Percentiles rank a stretch among this genome's conserved stretches.
Evolutionary conservation across 2,329 filamentous ascomycete species (phyloP).

Genomic region (Aspergillus phoenicis): DNA sequence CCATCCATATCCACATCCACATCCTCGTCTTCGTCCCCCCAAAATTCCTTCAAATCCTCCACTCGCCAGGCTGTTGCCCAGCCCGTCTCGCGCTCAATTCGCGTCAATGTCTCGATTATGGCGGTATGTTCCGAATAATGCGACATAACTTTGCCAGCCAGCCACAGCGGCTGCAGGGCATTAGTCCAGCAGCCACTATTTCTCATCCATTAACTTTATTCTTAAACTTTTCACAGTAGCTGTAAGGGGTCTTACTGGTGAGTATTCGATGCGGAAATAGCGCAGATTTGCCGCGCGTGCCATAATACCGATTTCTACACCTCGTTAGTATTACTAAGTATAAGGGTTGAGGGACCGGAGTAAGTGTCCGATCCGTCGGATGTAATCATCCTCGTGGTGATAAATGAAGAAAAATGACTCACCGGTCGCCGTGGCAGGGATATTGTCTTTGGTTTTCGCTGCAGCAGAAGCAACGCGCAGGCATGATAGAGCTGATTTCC

Average conservation of each 20-base stretch:
- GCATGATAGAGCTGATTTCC: slow-evolving; percentile 41
- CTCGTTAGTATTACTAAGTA: too few relatives aligned
- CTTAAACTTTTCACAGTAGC: background rate
- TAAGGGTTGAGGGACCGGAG: too few relatives aligned
- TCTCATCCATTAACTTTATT: background rate
- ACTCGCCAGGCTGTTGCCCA: slow-evolving; percentile 58
- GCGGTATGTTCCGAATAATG: slow-evolving; percentile 47
- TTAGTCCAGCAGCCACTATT: slow-evolving; percentile 48
- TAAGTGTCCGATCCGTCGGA: too few relatives aligned
- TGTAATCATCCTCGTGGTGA: too few relatives aligned
- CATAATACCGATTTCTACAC: slow-evolving; percentile 47
- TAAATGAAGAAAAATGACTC: background rate
- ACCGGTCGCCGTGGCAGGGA: slow-evolving; percentile 29
- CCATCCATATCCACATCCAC: slow-evolving; percentile 8
- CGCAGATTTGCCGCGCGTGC: slow-evolving; percentile 52
- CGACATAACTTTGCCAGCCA: slow-evolving; percentile 52
- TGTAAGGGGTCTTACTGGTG: slow-evolving; percentile 36
- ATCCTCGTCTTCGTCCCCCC: slow-evolving; percentile 46
- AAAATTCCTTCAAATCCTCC: slow-evolving; percentile 56
- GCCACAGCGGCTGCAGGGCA: slow-evolving; percentile 51
- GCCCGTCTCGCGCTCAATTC: slow-evolving; percentile 56
- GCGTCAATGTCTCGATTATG: slow-evolving; percentile 52
- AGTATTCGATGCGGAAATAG: slow-evolving; percentile 48
- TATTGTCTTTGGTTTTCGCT: slow-evolving; percentile 33
- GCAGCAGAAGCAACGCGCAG: slow-evolving; percentile 33